Evolutionary conservation across 2,329 filamentous ascomycete species (phyloP), one percentile per base, ranked within the genome.

Genomic region (Hymenoscyphus repandus): DNA sequence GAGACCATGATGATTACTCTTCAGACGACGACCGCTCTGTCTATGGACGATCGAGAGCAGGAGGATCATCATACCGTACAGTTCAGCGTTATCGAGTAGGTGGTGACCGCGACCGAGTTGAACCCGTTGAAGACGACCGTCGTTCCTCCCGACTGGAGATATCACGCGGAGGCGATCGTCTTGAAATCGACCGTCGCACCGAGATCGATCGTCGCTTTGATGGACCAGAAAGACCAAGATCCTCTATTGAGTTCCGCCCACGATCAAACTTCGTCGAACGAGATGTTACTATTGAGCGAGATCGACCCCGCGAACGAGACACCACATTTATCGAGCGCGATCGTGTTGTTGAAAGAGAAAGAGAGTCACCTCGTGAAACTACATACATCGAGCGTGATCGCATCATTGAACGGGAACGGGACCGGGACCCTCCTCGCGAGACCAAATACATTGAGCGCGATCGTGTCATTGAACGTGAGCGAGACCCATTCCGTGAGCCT

Each of bases 341-440:
- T 27, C 45, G 51, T 12, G 7, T 44, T 32, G 40, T 52, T 17
- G 62, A 63, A 44, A 50, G 52, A 31, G 57, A 59, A 34, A 42
- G 65, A 48, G 69, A 70, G 30, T 13, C 27, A 6, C 30, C 38
- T n/a, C 41, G 48, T 6, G 48, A 50, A 7, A 53, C 58, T 5
- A 49, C 37, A 15, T 47, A 36, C 17, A 17, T 47, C 18, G 61
- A 64, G 49, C 57, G 57, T 31, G 61, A 59, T 20, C 57, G 65
- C 41, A 68, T 69, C 17, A 58, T 69, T 20, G 65, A 69, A 30
- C 70, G 69, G 52, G 71, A 73, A 37, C 56, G 71, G 49, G 74
- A 77, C 4, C 68, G 70, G 38, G 62, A 61, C 33, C 65, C 60
- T 44, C 62, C 59, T 9, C 48, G 48, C 15, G 47, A 50, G 20